Conservation (phyloP, 2,329 filamentous ascomycete genomes). For the Alternaria hordeiaustralica region DNA sequence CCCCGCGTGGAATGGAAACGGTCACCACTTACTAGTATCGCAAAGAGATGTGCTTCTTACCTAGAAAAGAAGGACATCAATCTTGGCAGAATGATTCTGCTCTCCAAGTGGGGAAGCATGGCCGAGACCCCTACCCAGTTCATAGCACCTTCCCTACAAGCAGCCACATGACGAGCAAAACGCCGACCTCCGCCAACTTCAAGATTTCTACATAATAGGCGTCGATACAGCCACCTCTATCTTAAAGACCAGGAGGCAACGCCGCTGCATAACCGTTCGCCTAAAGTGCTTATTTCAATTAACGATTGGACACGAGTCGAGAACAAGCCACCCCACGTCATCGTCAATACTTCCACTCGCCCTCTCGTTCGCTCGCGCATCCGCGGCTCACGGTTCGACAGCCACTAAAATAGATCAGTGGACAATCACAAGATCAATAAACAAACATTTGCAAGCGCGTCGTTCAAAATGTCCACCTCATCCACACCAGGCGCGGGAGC, state of each 20-base stretch:
- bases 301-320: slow-evolving; percentile 7
- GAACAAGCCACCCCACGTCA: slow-evolving; percentile 18
- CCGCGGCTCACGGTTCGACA: neutral
- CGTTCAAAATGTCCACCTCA: slow-evolving; percentile 20
- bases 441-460: slow-evolving; percentile 1
- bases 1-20: neutral
- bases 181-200: slow-evolving; percentile 39
- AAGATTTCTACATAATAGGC: slow-evolving; percentile 18
- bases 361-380: slow-evolving; percentile 4
- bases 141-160: slow-evolving; percentile 14
- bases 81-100: slow-evolving; percentile 28
- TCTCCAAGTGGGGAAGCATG: slow-evolving; percentile 24
- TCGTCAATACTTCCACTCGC: slow-evolving; percentile 7
- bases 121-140: slow-evolving; percentile 27
- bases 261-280: neutral
- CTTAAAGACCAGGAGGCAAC: neutral
- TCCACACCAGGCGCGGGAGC: slow-evolving; percentile 5
- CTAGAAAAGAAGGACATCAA: slow-evolving; percentile 39
- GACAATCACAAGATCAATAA: slow-evolving; percentile 7
- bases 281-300: neutral
- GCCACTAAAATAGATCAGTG: slow-evolving; percentile 9
- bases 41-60: slow-evolving; percentile 27
- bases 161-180: slow-evolving; percentile 36
- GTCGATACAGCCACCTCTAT: neutral
- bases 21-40: slow-evolving; percentile 8